Evolutionary conservation across 148 eudicot species (phyloP), one percentile per base, ranked within the genome.

Genomic region (Cornus suecica): DNA sequence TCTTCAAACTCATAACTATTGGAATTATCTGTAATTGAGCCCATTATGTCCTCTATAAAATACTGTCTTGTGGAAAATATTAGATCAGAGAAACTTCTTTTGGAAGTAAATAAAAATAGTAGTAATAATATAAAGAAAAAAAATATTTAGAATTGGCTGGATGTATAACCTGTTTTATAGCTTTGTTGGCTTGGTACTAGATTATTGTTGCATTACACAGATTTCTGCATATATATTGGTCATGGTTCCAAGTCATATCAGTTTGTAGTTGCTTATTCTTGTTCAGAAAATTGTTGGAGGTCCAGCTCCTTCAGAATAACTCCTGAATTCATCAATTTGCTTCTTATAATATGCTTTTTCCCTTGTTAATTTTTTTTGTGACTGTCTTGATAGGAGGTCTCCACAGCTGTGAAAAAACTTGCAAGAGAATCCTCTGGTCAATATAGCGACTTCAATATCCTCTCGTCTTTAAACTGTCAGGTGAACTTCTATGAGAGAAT

Each of bases 381-480:
- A 74, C 5, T 52, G 29, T 67, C 66, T 31, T 60, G 74, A 51
- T 82, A 95, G 99, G 99, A 95, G 87, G 94, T 92, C 70, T 91
- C 98, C 10, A 70, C 91, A 31, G 81, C 92, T 84, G 94, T 77
- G 62, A 82, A 84, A 69, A 92, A 88, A 83, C 91, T 92, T 76
- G 83, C 91, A 37, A 86, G 96, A 86, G 99, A 95, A 77, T 83
- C 91, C 65, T 95, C 97, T 64, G 93, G 97, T 58, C 97, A 91
- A 48, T 88, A 87, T 74, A 91, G 91, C 71, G 99, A 95, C 83
- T 92, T 95, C 72, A 83, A 75, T 81, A 95, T 95, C 72, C 99
- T 95, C 65, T 95, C 99, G 64, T 95, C 97, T 62, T 83, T 95
- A 74, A 92, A 95, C 79, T 95, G 93, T 80, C 99, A 95, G 91